Percentiles rank a stretch among this genome's conserved stretches.
Evolutionary conservation across 306 rosid genomes (phyloP).

Genomic region (Pueraria montana): DNA sequence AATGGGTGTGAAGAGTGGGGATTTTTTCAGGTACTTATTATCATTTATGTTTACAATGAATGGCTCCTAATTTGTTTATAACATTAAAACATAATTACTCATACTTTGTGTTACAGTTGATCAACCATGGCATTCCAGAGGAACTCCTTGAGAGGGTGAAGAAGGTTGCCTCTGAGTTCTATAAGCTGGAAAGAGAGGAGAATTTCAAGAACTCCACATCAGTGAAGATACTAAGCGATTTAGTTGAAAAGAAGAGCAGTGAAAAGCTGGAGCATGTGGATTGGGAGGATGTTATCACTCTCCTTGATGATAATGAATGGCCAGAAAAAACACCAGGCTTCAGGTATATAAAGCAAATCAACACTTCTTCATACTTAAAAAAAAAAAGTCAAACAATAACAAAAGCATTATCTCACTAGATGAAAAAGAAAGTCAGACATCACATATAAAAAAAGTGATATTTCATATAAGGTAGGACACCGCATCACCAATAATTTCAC

Average conservation of each 20-base stretch:
- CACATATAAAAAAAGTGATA: slow-evolving; percentile 27
- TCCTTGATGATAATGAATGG: slow-evolving; percentile 81
- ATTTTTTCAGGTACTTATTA: slow-evolving; percentile 83
- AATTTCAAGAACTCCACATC: slow-evolving; percentile 71
- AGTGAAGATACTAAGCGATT: slow-evolving; percentile 62
- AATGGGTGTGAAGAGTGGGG: slow-evolving; percentile 99
- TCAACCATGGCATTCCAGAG: slow-evolving; percentile 92
- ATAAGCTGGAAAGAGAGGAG: slow-evolving; percentile 83
- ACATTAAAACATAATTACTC: slow-evolving; percentile 22
- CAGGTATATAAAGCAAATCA: slow-evolving; percentile 64
- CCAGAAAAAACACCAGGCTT: slow-evolving; percentile 77
- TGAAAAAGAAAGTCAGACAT: not conserved
- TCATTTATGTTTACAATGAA: not conserved
- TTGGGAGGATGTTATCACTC: slow-evolving; percentile 96
- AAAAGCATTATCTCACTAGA: not conserved
- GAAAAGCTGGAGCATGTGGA: slow-evolving; percentile 73
- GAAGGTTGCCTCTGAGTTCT: slow-evolving; percentile 74
- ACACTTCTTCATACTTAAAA: slow-evolving; percentile 5
- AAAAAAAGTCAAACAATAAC: slow-evolving; percentile 18
- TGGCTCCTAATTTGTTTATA: not conserved
- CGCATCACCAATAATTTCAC: slow-evolving; percentile 32
- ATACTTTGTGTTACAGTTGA: slow-evolving; percentile 64
- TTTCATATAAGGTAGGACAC: slow-evolving; percentile 28
- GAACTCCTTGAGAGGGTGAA: slow-evolving; percentile 94
- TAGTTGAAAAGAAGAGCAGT: slow-evolving; percentile 58